These are phyloP conservation scores for Botrytis cinerea DNA, from an alignment of 2,329 filamentous ascomycete species.

Conservation along the genomic window DNA sequence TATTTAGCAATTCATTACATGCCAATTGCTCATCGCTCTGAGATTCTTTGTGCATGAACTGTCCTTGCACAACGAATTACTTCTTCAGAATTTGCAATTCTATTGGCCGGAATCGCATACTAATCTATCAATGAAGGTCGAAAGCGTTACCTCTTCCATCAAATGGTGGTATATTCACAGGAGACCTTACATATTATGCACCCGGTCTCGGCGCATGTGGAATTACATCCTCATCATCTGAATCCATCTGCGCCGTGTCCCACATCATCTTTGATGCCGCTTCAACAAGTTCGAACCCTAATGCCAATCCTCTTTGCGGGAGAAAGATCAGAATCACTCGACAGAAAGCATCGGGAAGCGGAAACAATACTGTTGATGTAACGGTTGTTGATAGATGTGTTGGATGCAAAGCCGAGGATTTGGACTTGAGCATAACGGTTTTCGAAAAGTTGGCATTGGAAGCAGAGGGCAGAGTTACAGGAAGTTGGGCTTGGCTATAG, in stretches of 20 bases:
- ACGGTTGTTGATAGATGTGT: conserved; percentile 65
- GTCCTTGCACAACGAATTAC: neutral
- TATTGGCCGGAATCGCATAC: neutral
- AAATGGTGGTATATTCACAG: conserved; percentile 55
- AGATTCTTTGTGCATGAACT: neutral
- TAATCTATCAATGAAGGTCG: conserved; percentile 26
- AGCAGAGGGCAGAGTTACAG: conserved; percentile 46
- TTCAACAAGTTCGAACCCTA: conserved; percentile 55
- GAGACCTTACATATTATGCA: conserved; percentile 70
- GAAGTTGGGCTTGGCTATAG: conserved; percentile 44
- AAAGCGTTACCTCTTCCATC: conserved; percentile 54
- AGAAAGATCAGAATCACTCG: conserved; percentile 63
- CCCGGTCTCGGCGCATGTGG: conserved; percentile 71
- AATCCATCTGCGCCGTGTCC: conserved; percentile 67
- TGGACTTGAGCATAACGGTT: conserved; percentile 47
- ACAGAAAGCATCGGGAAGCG: conserved; percentile 48
- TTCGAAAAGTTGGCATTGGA: conserved; percentile 51
- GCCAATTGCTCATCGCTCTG: conserved; percentile 24
- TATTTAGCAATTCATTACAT: conserved; percentile 27
- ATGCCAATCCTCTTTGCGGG: conserved; percentile 68
- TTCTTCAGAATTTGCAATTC: conserved; percentile 20
- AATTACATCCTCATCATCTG: conserved; percentile 51
- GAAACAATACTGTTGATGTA: conserved; percentile 59
- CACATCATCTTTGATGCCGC: conserved; percentile 66
- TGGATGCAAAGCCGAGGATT: conserved; percentile 45